Base-by-base conservation (phyloP, 768 basidiomycete genomes). In the Wakefieldia striispora region DNA sequence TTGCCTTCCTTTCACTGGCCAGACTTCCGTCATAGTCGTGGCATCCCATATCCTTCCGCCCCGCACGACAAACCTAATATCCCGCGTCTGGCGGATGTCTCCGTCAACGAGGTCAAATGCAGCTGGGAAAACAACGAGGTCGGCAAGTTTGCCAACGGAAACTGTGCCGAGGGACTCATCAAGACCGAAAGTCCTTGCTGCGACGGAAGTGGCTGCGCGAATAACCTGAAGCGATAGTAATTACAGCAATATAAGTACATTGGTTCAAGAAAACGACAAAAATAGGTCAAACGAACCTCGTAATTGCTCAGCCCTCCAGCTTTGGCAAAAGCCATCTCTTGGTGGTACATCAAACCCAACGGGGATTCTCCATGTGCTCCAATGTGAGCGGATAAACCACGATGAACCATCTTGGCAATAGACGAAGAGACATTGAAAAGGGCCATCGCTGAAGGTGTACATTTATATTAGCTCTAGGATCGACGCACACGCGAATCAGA, bases 281-380 rank as follows among this genome's bases (percentile, higher is more conserved):
- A 35, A 42, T n/a, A 47, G 40, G 14, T 24, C 16, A 36, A 19
- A 38, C 60, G 7, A 27, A 84, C 86, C 75, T 88, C 83, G 57
- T 86, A 89, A 58, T 84, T 85, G 23, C 69, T 80, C 55, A 88
- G 65, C 3, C 87, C 87, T 19, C 87, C 87, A 13, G 72, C 69
- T 40, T 72, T 70, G 21, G 83, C 72, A 62, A 86, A 86, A 44
- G 70, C 74, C 80, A 88, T 84, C 58, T 89, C 87, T 17, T 81
- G 78, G 51, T 89, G 87, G 56, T 88, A 90, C 69, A 85, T 86
- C n/a, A 83, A 60, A 1, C 87, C 87, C 11, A 86, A 64, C 0
- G 87, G 86, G 3, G 80, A 77, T 62, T 88, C 83, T 16, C 87
- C 87, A 58, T 89, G 87, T 0, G 86, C 86, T 20, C 86, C 87